These are phyloP conservation scores for Salix purpurea DNA, from an alignment of 345 rosid species.

Conservation along the genomic window DNA sequence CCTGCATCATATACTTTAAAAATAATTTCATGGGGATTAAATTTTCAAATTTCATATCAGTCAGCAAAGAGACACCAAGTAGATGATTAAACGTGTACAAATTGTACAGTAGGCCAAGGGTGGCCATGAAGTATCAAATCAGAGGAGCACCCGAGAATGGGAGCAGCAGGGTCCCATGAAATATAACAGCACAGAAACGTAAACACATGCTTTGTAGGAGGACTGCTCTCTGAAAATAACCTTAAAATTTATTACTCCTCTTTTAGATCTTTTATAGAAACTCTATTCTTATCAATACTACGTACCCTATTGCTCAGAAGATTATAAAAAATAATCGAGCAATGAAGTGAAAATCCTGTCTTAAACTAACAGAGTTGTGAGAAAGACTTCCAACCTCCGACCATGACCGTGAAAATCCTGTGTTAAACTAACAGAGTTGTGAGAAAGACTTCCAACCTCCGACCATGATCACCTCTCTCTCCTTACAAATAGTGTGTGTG, in stretches of 20 bases:
- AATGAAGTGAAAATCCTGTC: not conserved
- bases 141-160: not conserved
- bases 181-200: not conserved
- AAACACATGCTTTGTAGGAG: not conserved
- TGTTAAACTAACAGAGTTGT: not conserved
- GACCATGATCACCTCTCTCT: not conserved
- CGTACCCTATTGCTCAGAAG: not conserved
- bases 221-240: too few relatives aligned
- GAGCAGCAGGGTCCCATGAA: not conserved
- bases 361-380: not conserved
- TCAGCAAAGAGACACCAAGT: not conserved
- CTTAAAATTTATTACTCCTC: too few relatives aligned
- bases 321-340: not conserved
- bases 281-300: not conserved
- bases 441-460: conserved; percentile 3
- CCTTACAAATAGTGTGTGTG: not conserved
- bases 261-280: not conserved
- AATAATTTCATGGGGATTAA: not conserved
- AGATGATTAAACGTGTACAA: not conserved
- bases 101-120: not conserved
- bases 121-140: not conserved
- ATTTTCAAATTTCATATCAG: not conserved
- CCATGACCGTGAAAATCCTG: not conserved
- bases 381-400: conserved; percentile 1
- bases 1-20: not conserved